These are phyloP conservation scores for Aspergillus carbonarius DNA, from an alignment of 2,329 filamentous ascomycete genomes.

Conservation along the genomic window DNA sequence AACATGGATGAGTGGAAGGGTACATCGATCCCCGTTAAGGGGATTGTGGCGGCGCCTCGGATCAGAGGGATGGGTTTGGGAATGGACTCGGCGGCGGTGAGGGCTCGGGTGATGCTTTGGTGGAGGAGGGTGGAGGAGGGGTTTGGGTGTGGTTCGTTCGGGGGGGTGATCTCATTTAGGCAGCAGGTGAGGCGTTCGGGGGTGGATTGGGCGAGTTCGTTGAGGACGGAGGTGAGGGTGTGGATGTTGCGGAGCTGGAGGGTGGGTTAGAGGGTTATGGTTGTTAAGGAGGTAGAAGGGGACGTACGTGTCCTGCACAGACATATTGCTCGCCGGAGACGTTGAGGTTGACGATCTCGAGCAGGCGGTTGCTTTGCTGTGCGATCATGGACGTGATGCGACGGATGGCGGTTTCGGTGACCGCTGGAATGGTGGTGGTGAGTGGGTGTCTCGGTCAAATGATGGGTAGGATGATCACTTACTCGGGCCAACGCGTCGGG, in stretches of 20 bases:
- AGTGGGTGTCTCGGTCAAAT: slow-evolving; percentile 73
- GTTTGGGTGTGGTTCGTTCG: not conserved
- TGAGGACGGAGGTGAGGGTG: not conserved
- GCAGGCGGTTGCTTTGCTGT: slow-evolving; percentile 83
- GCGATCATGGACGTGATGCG: slow-evolving; percentile 58
- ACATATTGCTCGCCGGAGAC: slow-evolving; percentile 65
- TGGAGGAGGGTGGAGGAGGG: not conserved
- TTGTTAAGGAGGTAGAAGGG: not conserved
- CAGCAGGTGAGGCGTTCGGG: not conserved
- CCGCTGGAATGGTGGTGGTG: not conserved
- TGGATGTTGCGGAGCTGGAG: not conserved
- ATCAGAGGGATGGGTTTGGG: not conserved
- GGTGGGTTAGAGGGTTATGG: not conserved
- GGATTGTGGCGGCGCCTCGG: not conserved
- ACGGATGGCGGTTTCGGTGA: not conserved
- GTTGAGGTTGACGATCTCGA: slow-evolving; percentile 96
- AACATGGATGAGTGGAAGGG: slow-evolving; percentile 6
- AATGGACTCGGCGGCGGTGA: not conserved
- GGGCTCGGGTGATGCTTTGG: not conserved
- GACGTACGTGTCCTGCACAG: slow-evolving; percentile 54
- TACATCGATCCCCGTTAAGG: slow-evolving; percentile 1
- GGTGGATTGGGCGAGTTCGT: not conserved
- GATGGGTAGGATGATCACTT: slow-evolving; percentile 60
- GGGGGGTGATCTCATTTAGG: not conserved
- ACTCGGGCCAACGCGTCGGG: slow-evolving; percentile 72